Evolutionary conservation across 2,329 filamentous ascomycete genomes (phyloP).

Genomic region (Myriosclerotinia curreyana): DNA sequence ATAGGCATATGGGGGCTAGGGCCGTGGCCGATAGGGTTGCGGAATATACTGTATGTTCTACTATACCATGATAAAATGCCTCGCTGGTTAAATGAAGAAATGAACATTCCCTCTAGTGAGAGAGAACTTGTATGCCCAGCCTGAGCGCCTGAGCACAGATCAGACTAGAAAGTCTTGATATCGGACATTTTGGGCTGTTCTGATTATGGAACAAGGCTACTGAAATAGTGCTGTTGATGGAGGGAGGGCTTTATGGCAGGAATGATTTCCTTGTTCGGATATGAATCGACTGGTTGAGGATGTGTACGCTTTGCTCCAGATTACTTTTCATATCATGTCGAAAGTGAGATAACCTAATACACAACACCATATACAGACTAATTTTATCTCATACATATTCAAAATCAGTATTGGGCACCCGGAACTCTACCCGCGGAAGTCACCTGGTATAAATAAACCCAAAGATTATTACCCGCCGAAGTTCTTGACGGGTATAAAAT

Average conservation of each 20-base stretch:
- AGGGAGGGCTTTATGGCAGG: not conserved
- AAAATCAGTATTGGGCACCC: too few relatives aligned
- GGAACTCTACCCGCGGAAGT: too few relatives aligned
- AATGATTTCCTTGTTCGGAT: not conserved
- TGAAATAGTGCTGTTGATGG: not conserved
- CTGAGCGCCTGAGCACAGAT: not conserved
- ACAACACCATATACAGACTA: too few relatives aligned
- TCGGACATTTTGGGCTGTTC: not conserved
- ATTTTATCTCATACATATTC: too few relatives aligned
- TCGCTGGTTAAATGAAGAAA: not conserved
- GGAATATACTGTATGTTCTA: not conserved
- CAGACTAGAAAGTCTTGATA: not conserved
- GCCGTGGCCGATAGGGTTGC: not conserved
- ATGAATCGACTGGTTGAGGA: too few relatives aligned
- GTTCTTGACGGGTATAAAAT: too few relatives aligned
- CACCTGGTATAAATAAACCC: too few relatives aligned
- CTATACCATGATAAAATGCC: not conserved
- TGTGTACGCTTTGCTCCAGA: too few relatives aligned
- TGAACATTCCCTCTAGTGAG: not conserved
- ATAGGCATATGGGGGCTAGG: not conserved
- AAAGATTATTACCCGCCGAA: too few relatives aligned
- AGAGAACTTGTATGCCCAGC: not conserved
- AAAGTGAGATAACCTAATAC: too few relatives aligned
- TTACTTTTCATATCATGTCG: too few relatives aligned
- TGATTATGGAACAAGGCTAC: too few relatives aligned